These are phyloP conservation scores for Calonectria leucothoes DNA, from an alignment of 2,329 filamentous ascomycete genomes.

Conservation along the genomic window DNA sequence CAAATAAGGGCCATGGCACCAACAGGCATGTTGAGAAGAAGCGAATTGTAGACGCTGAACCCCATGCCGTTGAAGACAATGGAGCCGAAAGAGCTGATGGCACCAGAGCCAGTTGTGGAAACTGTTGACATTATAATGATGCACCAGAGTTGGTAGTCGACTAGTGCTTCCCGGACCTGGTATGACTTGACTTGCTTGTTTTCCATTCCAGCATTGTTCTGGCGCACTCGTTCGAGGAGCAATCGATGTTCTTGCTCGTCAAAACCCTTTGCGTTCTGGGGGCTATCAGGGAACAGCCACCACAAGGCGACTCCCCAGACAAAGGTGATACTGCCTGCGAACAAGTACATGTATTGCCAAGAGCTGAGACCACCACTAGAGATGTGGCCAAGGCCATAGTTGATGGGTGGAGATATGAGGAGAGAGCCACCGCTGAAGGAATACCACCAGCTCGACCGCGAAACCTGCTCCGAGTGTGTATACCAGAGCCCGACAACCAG, in stretches of 20 bases:
- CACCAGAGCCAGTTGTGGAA: constrained; percentile 45
- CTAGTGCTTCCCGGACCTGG: constrained; percentile 60
- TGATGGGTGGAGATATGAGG: constrained; percentile 48
- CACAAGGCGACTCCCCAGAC: constrained; percentile 58
- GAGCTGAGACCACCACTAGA: constrained; percentile 47
- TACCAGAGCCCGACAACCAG: constrained; percentile 54
- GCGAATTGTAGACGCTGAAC: constrained; percentile 45
- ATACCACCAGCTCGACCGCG: constrained; percentile 51
- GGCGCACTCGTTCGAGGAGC: constrained; percentile 71
- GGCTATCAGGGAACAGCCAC: constrained; percentile 59
- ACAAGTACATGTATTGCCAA: constrained; percentile 65
- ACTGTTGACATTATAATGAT: constrained; percentile 44
- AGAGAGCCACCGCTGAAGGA: constrained; percentile 52
- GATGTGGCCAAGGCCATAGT: constrained; percentile 65
- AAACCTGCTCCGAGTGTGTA: constrained; percentile 50
- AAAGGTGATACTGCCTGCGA: constrained; percentile 60
- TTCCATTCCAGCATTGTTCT: constrained; percentile 58
- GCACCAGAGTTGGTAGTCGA: constrained; percentile 62
- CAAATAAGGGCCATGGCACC: constrained; percentile 44
- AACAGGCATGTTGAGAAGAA: constrained; percentile 48
- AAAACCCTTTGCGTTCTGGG: constrained; percentile 47
- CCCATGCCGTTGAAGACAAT: constrained; percentile 50
- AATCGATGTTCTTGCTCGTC: constrained; percentile 46
- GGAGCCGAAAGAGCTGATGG: constrained; percentile 45
- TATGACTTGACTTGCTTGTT: constrained; percentile 59